Base-by-base conservation (phyloP, 345 rosid species). In the Eucalyptus microcorys region DNA sequence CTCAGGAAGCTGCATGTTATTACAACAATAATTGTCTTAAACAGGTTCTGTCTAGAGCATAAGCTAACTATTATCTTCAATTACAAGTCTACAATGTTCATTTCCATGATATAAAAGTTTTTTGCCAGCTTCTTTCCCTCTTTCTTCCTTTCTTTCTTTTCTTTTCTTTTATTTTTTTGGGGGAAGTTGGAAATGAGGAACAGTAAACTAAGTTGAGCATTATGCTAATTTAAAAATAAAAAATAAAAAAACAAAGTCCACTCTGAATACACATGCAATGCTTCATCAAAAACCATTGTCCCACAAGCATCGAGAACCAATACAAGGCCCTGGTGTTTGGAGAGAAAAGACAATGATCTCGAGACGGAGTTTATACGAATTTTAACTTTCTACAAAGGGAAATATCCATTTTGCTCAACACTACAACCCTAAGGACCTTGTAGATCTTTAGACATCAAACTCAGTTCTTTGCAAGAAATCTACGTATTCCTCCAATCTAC, bases 1-100 rank as follows among this genome's bases (percentile, higher is more conserved):
- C 89, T 96, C 99, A 7, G 99, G 99, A 90, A 98, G 99, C 99
- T 98, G 97, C 91, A 90, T 89, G 87, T 49, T 30, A 50, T 80
- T 80, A 89, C 22, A 88, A n/a, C 88, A 88, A 16, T 40, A 52
- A 79, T 76, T 53, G 32, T 53, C 53, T 40, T 47, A 50, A 71
- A 68, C 34, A n/a, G 49, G 57, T 50, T 47, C 55, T 37, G 84
- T 40, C 84, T 76, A 57, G 59, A 40, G 87, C 48, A 52, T 37
- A 34, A 86, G 43, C 32, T 42, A 52, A 86, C 68, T 86, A 55
- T 52, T 86, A 55, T 19, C 47, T 50, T 11, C 49, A 40, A 76
- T 40, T 12, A 24, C 45, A 76, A 21, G 84, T 40, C 30, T 15
- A 40, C 27, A 40, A 76, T 2, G 47, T 76, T 76, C 83, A 40